A percentile compares a stretch with the other conserved stretches of the same genome.
phyloP scores from a whole-genome alignment of 768 basidiomycete genomes.

The Lentinus tigrinus region DNA sequence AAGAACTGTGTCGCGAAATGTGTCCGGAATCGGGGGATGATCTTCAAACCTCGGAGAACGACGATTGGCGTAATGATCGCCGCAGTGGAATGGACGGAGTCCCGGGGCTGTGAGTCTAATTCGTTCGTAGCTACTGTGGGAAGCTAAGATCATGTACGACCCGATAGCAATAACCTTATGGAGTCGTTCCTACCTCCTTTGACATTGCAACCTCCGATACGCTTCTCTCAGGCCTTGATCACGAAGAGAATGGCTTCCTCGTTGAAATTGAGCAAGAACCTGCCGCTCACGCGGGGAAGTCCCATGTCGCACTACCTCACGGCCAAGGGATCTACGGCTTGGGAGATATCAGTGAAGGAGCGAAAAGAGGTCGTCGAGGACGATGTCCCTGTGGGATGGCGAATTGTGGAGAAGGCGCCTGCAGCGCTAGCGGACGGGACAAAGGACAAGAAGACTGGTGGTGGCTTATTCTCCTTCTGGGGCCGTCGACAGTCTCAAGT shows the following conservation, averaged over 20 bases:
- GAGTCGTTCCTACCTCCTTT: constrained; percentile 49
- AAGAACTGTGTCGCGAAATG: constrained; percentile 48
- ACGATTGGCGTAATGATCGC: constrained; percentile 34
- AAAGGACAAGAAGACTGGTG: constrained; percentile 46
- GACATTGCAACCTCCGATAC: constrained; percentile 45
- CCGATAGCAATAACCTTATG: constrained; percentile 38
- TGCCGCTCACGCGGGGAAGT: constrained; percentile 51
- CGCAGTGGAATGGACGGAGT: constrained; percentile 46
- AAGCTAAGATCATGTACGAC: constrained; percentile 1
- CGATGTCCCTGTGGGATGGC: constrained; percentile 72
- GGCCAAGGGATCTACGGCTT: constrained; percentile 72
- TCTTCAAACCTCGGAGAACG: constrained; percentile 14
- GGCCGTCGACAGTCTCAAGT: constrained; percentile 36
- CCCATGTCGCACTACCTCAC: constrained; percentile 70
- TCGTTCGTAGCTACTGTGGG: not conserved
- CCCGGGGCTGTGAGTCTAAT: constrained; percentile 59
- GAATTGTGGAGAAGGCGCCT: constrained; percentile 58
- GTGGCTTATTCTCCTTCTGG: constrained; percentile 75
- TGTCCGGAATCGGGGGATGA: constrained; percentile 41
- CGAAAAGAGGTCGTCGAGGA: constrained; percentile 48
- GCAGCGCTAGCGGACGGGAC: constrained; percentile 40
- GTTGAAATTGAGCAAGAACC: constrained; percentile 63
- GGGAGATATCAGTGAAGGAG: constrained; percentile 68
- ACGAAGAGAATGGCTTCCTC: constrained; percentile 60
- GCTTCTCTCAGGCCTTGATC: constrained; percentile 55